Conservation (phyloP, 139 green algal genomes). For the Microglena sp. region DNA sequence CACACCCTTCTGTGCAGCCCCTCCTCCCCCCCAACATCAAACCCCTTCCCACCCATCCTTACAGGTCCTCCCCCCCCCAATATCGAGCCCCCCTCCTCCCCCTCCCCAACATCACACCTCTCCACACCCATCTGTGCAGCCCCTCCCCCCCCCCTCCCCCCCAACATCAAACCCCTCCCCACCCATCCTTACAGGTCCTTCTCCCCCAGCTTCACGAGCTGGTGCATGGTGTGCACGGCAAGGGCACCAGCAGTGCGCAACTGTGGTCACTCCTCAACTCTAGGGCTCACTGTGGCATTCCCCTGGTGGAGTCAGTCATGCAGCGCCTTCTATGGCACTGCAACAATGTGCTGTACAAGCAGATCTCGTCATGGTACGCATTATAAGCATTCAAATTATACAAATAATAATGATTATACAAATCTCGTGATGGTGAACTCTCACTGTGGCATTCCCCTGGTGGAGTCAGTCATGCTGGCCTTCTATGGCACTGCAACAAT, state of each 20-base stretch:
- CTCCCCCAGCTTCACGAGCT: conserved; percentile 57
- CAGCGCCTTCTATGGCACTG: conserved; percentile 77
- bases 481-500: conserved; percentile 84
- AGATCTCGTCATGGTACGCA: conserved; percentile 77
- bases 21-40: no score
- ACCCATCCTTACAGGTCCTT: conserved; percentile 49
- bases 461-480: conserved; percentile 56
- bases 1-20: no score
- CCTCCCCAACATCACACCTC: no score
- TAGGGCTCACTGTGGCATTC: conserved; percentile 44
- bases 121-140: no score
- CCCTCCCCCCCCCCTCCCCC: no score
- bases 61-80: no score
- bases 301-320: conserved; percentile 56
- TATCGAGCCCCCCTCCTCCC: no score
- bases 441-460: conserved; percentile 49
- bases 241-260: neutral
- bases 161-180: no score
- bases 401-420: no score
- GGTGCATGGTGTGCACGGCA: conserved; percentile 29
- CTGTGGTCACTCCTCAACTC: conserved; percentile 32
- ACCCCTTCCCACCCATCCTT: no score
- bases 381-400: no score
- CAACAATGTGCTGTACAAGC: conserved; percentile 73
- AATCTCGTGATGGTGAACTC: no score